phyloP scores from a whole-genome alignment of 768 basidiomycete genomes.

The Russula sp. region DNA sequence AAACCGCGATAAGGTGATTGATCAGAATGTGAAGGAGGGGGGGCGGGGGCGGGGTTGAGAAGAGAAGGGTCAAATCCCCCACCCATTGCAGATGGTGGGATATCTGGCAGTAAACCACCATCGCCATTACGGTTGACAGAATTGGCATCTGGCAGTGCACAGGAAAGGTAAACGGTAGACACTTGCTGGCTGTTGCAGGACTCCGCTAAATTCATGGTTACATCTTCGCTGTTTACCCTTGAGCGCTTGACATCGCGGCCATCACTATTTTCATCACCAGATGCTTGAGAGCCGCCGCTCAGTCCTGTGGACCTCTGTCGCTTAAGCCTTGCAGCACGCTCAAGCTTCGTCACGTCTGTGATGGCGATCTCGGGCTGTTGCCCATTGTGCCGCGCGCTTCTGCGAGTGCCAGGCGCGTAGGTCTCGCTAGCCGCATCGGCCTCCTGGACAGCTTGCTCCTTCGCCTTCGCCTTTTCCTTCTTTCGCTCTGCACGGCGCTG shows the following conservation, averaged over 20 bases:
- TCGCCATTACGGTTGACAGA: background rate
- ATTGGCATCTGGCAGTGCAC: constrained; percentile 7
- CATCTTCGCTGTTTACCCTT: constrained; percentile 24
- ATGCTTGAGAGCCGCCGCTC: constrained; percentile 26
- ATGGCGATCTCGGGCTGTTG: constrained; percentile 63
- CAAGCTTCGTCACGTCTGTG: constrained; percentile 69
- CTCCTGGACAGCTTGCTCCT: constrained; percentile 27
- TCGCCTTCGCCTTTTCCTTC: constrained; percentile 32
- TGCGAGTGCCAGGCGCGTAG: constrained; percentile 49
- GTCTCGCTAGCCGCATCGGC: constrained; percentile 33
- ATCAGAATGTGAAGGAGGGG: constrained; percentile 3
- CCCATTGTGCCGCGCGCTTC: constrained; percentile 72
- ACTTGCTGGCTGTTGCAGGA: constrained; percentile 6
- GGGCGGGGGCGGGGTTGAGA: constrained; percentile 18
- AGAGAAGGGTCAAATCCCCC: constrained; percentile 20
- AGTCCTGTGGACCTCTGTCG: constrained; percentile 50
- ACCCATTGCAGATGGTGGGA: constrained; percentile 14
- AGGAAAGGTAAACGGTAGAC: constrained; percentile 16
- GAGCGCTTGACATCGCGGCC: constrained; percentile 19
- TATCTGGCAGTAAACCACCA: constrained; percentile 17
- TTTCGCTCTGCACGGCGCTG: constrained; percentile 51
- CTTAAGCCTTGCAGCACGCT: constrained; percentile 48
- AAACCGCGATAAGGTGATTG: constrained; percentile 6
- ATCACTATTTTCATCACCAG: constrained; percentile 23
- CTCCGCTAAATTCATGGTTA: constrained; percentile 15